phyloP scores from a whole-genome alignment of 441 rosid species.

The Cnidoscolus chayamansa region DNA sequence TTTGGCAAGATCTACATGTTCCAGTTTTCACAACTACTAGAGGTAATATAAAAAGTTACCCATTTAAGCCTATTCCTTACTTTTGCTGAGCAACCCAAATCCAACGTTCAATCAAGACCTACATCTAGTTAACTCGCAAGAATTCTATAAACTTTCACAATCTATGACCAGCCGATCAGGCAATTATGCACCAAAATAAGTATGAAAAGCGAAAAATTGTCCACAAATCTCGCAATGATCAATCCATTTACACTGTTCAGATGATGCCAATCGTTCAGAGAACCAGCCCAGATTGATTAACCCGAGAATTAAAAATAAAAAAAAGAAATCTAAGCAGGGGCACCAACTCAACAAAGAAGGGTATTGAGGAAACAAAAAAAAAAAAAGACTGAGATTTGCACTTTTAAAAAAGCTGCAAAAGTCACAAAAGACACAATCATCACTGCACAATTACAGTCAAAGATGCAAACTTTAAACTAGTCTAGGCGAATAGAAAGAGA shows the following conservation, averaged over 20 bases:
- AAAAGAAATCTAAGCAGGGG: not conserved
- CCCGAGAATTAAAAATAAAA: not conserved
- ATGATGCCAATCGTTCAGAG: not conserved
- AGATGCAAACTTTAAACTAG: not conserved
- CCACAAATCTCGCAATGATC: not conserved
- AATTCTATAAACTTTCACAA: slow-evolving; percentile 1
- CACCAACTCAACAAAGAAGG: not conserved
- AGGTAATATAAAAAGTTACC: not conserved
- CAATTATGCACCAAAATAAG: not conserved
- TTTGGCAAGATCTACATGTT: not conserved
- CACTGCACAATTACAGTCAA: not conserved
- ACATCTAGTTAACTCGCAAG: not conserved
- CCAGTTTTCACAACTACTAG: not conserved
- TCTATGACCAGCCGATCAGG: not conserved
- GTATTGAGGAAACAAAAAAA: not conserved
- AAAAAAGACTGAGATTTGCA: not conserved
- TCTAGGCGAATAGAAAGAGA: not conserved
- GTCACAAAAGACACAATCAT: not conserved
- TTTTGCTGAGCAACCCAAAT: not conserved
- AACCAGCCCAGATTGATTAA: not conserved
- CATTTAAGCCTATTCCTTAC: not conserved
- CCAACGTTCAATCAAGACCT: not conserved
- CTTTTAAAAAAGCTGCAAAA: not conserved
- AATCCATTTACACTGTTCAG: not conserved
- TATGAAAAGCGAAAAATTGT: not conserved